phyloP scores from a whole-genome alignment of 768 basidiomycete species.

The Lactifluus rugatus region DNA sequence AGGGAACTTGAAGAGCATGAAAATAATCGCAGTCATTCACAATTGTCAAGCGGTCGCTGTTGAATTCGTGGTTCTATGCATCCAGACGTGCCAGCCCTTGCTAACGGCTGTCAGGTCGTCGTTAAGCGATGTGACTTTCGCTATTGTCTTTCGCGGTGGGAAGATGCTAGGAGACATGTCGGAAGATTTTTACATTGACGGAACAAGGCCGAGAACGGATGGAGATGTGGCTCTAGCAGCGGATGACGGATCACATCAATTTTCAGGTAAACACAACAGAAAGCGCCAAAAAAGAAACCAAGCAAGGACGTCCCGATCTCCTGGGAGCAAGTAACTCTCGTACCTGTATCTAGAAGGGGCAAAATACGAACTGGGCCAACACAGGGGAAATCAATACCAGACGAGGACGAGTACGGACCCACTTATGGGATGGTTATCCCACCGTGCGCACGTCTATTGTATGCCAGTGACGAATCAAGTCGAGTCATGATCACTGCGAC shows the following conservation, averaged over 20 bases:
- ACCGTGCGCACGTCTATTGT: not conserved
- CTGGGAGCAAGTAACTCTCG: too few species aligned
- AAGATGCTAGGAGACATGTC: not conserved
- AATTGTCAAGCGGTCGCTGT: not conserved
- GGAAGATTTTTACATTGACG: not conserved
- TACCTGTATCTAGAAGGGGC: not conserved
- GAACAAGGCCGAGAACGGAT: not conserved
- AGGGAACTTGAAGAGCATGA: not conserved
- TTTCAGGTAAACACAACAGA: too few species aligned
- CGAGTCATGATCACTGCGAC: not conserved
- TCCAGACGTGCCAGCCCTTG: not conserved
- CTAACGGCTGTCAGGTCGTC: too few species aligned
- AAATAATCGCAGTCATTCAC: not conserved
- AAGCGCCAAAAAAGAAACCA: not conserved
- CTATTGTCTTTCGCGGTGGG: not conserved
- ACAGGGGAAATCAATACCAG: not conserved
- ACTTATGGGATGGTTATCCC: not conserved
- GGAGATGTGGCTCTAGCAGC: not conserved
- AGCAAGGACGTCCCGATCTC: not conserved
- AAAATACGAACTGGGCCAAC: not conserved
- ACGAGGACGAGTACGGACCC: not conserved
- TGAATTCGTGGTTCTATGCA: not conserved
- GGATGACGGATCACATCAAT: not conserved
- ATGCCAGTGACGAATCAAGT: not conserved
- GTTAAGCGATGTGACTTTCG: not conserved